Evolutionary conservation across 441 rosid genomes (phyloP).

Genomic region (Aquilaria agallochum): DNA sequence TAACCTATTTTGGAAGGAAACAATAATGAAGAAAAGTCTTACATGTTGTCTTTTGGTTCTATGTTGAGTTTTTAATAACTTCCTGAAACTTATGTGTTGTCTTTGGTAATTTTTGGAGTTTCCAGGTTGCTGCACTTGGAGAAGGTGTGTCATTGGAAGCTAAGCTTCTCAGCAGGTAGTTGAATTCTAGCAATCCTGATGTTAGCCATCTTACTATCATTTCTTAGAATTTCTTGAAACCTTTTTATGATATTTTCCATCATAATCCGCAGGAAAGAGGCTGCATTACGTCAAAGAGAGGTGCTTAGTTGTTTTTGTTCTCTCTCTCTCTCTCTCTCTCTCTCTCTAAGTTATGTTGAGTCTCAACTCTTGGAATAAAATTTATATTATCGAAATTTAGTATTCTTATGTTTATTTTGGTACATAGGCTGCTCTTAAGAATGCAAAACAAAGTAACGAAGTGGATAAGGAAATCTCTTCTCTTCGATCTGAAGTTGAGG

Average conservation of each 20-base stretch:
- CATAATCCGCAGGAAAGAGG: slow-evolving; percentile 60
- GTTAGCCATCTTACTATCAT: not conserved
- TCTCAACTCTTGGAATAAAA: slow-evolving; percentile 4
- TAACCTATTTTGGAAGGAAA: too few relatives aligned
- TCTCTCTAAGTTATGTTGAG: not conserved
- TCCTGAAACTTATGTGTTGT: too few relatives aligned
- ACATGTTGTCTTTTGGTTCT: too few relatives aligned
- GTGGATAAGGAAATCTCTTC: slow-evolving; percentile 46
- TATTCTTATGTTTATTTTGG: slow-evolving; percentile 10
- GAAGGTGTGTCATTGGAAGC: slow-evolving; percentile 86
- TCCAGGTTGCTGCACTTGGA: slow-evolving; percentile 51
- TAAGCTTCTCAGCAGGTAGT: slow-evolving; percentile 63
- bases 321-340: not conserved
- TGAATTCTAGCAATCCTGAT: slow-evolving; percentile 13
- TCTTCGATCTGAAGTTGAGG: slow-evolving; percentile 65
- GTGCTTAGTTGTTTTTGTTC: slow-evolving; percentile 20
- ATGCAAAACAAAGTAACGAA: slow-evolving; percentile 47
- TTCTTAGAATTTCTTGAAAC: slow-evolving; percentile 6
- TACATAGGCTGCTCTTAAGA: slow-evolving; percentile 64
- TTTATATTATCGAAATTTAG: not conserved
- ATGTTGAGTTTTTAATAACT: too few relatives aligned
- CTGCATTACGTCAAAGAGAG: slow-evolving; percentile 77
- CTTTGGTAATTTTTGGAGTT: slow-evolving; percentile 10
- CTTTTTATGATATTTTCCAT: slow-evolving; percentile 16
- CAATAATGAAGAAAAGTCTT: too few relatives aligned